Evolutionary conservation across 2,329 filamentous ascomycete genomes (phyloP).

Genomic region (Exophiala alcalophila): DNA sequence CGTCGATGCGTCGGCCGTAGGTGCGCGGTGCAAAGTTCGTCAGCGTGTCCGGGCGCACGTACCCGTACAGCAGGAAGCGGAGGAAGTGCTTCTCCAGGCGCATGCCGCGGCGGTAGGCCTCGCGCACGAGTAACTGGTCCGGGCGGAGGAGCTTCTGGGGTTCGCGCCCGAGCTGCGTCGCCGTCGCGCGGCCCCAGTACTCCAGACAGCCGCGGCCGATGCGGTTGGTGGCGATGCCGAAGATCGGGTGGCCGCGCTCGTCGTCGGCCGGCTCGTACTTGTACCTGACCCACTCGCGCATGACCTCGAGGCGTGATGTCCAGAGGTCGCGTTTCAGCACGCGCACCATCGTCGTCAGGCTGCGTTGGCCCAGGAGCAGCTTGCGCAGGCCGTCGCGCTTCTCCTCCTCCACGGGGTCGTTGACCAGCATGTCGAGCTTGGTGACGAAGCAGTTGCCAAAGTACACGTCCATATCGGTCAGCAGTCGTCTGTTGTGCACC

Average conservation of each 20-base stretch:
- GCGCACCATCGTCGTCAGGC: slow-evolving; percentile 56
- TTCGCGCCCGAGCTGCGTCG: slow-evolving; percentile 8
- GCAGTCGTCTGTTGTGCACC: slow-evolving; percentile 53
- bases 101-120: slow-evolving; percentile 29
- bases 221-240: slow-evolving; percentile 53
- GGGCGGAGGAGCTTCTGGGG: slow-evolving; percentile 28
- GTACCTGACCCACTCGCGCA: slow-evolving; percentile 60
- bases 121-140: slow-evolving; percentile 32
- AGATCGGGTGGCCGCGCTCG: slow-evolving; percentile 31
- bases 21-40: slow-evolving; percentile 52
- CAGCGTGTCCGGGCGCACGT: slow-evolving; percentile 54
- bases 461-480: slow-evolving; percentile 60
- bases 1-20: slow-evolving; percentile 21
- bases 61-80: slow-evolving; percentile 52
- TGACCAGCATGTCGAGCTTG: slow-evolving; percentile 69
- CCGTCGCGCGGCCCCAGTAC: slow-evolving; percentile 50
- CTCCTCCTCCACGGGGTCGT: slow-evolving; percentile 58
- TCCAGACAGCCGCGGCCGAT: slow-evolving; percentile 56
- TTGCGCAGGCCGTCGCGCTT: slow-evolving; percentile 50
- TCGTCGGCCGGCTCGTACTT: slow-evolving; percentile 42
- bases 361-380: slow-evolving; percentile 59
- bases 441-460: slow-evolving; percentile 63
- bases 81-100: slow-evolving; percentile 25
- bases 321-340: slow-evolving; percentile 59
- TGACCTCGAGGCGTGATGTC: slow-evolving; percentile 49